phyloP scores from a whole-genome alignment of 2,329 filamentous ascomycete species.

The Botrytis deweyae region DNA sequence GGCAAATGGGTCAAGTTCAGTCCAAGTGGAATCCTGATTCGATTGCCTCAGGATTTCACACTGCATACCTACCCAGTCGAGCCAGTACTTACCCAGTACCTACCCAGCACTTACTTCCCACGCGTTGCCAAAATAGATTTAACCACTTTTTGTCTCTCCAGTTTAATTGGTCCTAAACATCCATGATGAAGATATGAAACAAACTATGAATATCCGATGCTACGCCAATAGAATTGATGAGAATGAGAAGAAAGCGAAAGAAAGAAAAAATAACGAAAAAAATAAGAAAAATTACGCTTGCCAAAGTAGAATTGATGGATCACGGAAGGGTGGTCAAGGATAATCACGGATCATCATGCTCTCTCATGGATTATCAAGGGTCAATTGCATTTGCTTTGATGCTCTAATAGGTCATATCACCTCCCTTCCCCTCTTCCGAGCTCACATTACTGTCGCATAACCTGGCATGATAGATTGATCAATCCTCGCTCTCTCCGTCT shows the following conservation, averaged over 20 bases:
- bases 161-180: slow-evolving; percentile 17
- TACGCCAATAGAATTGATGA: not conserved
- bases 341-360: not conserved
- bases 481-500: not conserved
- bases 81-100: no score
- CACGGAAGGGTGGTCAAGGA: not conserved
- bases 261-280: accelerated
- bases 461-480: not conserved
- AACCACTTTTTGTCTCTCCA: not conserved
- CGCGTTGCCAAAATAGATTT: slow-evolving; percentile 3
- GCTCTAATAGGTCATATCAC: not conserved
- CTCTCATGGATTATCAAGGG: not conserved
- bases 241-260: not conserved
- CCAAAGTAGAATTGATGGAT: not conserved
- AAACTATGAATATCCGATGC: slow-evolving; percentile 16
- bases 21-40: not conserved
- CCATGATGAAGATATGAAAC: slow-evolving; percentile 7
- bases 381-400: slow-evolving; percentile 3
- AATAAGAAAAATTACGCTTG: not conserved
- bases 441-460: not conserved
- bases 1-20: not conserved
- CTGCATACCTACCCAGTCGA: not conserved
- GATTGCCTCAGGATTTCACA: not conserved
- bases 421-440: not conserved
- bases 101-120: not conserved